Percentiles rank a stretch among this genome's conserved stretches.
Conservation (phyloP, 2,329 filamentous ascomycete genomes). For the Alternaria solani region DNA sequence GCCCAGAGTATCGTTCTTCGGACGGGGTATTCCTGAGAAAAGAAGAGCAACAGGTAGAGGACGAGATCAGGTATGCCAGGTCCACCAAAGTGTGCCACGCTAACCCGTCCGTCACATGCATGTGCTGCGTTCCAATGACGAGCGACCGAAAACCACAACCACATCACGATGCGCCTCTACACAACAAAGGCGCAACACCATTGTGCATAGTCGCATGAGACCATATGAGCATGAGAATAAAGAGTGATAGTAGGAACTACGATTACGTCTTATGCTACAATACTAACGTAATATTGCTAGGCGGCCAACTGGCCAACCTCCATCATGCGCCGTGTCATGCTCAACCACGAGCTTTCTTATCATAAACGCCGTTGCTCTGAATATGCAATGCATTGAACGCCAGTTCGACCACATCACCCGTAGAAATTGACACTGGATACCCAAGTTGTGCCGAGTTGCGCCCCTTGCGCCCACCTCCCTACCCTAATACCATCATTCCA, state of each 20-base stretch:
- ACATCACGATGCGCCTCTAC: background rate
- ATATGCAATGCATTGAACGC: slow-evolving; percentile 4
- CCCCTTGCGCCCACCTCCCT: background rate
- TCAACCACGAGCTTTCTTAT: slow-evolving; percentile 6
- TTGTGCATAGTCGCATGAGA: background rate
- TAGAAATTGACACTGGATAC: slow-evolving; percentile 1
- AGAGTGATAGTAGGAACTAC: slow-evolving; percentile 14
- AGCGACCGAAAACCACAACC: background rate
- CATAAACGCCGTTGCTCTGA: slow-evolving; percentile 7
- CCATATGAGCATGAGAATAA: background rate
- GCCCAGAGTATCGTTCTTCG: background rate
- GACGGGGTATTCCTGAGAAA: background rate
- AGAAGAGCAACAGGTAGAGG: background rate
- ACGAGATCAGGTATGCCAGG: background rate
- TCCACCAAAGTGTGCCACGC: background rate
- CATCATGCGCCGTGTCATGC: slow-evolving; percentile 9
- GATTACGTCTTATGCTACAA: slow-evolving; percentile 13
- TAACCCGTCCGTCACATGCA: background rate
- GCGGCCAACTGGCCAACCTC: slow-evolving; percentile 3
- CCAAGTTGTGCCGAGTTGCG: slow-evolving; percentile 4
- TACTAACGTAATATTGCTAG: slow-evolving; percentile 8
- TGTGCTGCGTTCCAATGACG: background rate
- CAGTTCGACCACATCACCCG: slow-evolving; percentile 4
- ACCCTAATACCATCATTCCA: slow-evolving; percentile 12
- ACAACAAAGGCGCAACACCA: background rate